Conservation (phyloP, 2,329 filamentous ascomycete genomes). For the Mycosphaerella arachidis region DNA sequence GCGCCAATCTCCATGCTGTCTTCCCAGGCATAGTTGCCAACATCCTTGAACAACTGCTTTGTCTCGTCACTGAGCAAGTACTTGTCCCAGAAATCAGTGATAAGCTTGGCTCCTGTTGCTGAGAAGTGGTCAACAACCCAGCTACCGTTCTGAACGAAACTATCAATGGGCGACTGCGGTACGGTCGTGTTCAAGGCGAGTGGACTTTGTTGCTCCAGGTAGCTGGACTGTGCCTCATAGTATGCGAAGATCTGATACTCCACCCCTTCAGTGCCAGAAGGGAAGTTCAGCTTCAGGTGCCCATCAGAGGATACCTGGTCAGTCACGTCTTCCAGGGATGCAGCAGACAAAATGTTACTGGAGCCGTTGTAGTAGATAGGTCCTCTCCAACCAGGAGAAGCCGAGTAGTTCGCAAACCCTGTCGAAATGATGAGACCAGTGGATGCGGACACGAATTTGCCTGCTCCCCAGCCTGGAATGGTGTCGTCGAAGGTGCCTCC, state of each 20-base stretch:
- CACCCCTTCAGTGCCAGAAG: slow-evolving; percentile 16
- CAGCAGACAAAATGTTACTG: slow-evolving; percentile 20
- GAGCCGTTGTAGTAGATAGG: slow-evolving; percentile 22
- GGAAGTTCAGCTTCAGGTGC: slow-evolving; percentile 23
- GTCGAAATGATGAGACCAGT: slow-evolving; percentile 13
- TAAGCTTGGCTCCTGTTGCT: slow-evolving; percentile 22
- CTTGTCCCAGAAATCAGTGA: slow-evolving; percentile 34
- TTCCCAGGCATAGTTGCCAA: slow-evolving; percentile 36
- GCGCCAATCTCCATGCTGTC: slow-evolving; percentile 33
- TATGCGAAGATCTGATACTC: slow-evolving; percentile 30
- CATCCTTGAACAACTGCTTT: slow-evolving; percentile 21
- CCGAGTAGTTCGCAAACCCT: slow-evolving; percentile 10
- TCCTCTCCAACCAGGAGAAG: slow-evolving; percentile 11
- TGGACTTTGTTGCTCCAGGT: slow-evolving; percentile 31
- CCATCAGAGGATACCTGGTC: slow-evolving; percentile 25
- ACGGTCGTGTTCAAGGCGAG: slow-evolving; percentile 22
- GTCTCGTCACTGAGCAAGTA: slow-evolving; percentile 27
- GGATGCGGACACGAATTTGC: slow-evolving; percentile 27
- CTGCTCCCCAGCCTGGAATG: slow-evolving; percentile 39
- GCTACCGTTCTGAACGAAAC: slow-evolving; percentile 32
- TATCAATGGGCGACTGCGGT: slow-evolving; percentile 20
- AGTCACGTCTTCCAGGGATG: slow-evolving; percentile 29
- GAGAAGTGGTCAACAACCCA: slow-evolving; percentile 36
- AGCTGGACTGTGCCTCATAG: slow-evolving; percentile 28
- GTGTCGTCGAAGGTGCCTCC: slow-evolving; percentile 29